These are phyloP conservation scores for Globisporangium cystogenes DNA, from an alignment of 352 stramenopile genomes.

Conservation along the genomic window DNA sequence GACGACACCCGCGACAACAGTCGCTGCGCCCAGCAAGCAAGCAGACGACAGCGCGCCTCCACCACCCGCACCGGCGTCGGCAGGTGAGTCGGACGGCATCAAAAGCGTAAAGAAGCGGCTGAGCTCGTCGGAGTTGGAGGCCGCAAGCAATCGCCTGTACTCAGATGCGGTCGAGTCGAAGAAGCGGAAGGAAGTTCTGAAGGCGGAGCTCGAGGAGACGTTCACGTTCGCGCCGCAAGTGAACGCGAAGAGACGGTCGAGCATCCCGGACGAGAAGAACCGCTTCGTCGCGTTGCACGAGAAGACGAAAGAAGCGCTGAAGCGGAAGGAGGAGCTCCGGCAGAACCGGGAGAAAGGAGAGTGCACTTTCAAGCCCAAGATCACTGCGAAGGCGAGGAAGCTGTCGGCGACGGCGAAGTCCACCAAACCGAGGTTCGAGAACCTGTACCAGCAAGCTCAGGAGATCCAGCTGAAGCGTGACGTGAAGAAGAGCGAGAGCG, in stretches of 20 bases:
- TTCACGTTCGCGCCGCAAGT: constrained; percentile 61
- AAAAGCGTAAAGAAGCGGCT: constrained; percentile 47
- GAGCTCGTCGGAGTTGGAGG: constrained; percentile 41
- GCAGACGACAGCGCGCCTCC: background rate
- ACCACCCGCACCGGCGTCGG: constrained; percentile 9
- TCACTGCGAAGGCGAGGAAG: constrained; percentile 57
- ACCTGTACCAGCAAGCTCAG: constrained; percentile 64
- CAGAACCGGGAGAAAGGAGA: constrained; percentile 41
- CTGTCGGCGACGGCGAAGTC: constrained; percentile 26
- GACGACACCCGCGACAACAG: background rate
- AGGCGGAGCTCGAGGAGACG: constrained; percentile 41
- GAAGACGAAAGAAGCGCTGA: constrained; percentile 40
- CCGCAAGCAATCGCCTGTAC: constrained; percentile 55
- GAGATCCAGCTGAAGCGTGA: constrained; percentile 66
- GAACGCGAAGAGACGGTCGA: constrained; percentile 42
- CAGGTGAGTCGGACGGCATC: constrained; percentile 8
- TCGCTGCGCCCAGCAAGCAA: background rate
- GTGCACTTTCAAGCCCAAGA: constrained; percentile 64
- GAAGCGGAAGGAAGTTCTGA: constrained; percentile 42
- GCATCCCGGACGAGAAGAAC: constrained; percentile 22
- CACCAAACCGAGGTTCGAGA: constrained; percentile 53
- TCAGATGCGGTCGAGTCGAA: constrained; percentile 54
- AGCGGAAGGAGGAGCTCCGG: constrained; percentile 53
- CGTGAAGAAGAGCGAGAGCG: constrained; percentile 53
- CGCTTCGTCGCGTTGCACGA: constrained; percentile 48